Conservation (phyloP, 2,329 filamentous ascomycete genomes). For the Fusarium pseudograminearum region DNA sequence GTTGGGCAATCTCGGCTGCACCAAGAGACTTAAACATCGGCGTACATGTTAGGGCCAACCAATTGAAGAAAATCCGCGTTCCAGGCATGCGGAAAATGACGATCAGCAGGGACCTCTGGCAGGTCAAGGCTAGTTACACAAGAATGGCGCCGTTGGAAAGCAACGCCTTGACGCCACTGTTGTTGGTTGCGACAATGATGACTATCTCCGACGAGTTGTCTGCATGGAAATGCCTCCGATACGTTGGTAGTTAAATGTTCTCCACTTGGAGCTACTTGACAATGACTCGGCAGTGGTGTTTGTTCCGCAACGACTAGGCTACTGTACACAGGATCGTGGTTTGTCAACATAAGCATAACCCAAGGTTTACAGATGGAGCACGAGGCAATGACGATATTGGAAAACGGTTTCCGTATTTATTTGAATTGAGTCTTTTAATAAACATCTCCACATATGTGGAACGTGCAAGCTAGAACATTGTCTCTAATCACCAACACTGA, state of each 20-base stretch:
- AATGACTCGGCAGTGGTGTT: not conserved
- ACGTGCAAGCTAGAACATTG: slow-evolving; percentile 8
- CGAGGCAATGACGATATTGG: too few species aligned
- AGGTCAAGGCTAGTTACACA: not conserved
- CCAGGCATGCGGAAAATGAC: not conserved
- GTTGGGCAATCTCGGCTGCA: not conserved
- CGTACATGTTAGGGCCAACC: not conserved
- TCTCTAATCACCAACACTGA: not conserved
- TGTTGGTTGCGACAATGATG: slow-evolving; percentile 5
- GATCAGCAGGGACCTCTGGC: not conserved
- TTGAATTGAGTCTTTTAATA: not conserved
- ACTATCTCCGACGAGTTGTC: slow-evolving; percentile 11
- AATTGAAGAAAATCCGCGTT: not conserved
- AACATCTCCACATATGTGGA: not conserved
- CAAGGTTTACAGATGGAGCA: not conserved
- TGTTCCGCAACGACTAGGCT: not conserved
- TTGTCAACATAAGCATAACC: not conserved
- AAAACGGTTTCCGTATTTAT: not conserved
- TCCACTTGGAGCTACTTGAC: not conserved
- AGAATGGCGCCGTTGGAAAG: slow-evolving; percentile 4
- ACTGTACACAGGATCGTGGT: not conserved
- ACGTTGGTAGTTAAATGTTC: not conserved
- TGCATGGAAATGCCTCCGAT: not conserved
- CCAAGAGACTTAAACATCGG: too few species aligned
- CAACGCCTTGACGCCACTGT: slow-evolving; percentile 11